phyloP scores from a whole-genome alignment of 2,329 filamentous ascomycete genomes.

The Aspergillus sclerotialis region DNA sequence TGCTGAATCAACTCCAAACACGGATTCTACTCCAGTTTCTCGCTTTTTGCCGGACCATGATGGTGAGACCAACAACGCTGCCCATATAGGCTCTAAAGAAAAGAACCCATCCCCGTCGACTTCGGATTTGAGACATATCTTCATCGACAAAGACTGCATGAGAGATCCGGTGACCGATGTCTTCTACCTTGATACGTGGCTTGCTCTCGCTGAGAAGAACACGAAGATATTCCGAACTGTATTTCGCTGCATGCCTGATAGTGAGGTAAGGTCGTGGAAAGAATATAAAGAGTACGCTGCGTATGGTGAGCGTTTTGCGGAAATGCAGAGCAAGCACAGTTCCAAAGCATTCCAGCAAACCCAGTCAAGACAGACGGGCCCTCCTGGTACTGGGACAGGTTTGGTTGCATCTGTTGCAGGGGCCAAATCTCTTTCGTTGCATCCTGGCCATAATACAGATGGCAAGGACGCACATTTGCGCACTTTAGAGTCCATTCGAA shows the following conservation, averaged over 20 bases:
- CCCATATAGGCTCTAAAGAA: slow-evolving; percentile 46
- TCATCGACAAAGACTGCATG: slow-evolving; percentile 88
- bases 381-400: slow-evolving; percentile 27
- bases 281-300: slow-evolving; percentile 80
- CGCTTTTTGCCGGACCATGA: slow-evolving; percentile 66
- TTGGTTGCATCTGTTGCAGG: slow-evolving; percentile 13
- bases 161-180: slow-evolving; percentile 72
- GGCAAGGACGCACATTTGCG: slow-evolving; percentile 20
- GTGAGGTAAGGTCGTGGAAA: slow-evolving; percentile 84
- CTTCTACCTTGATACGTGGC: slow-evolving; percentile 88
- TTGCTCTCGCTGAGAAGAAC: slow-evolving; percentile 81
- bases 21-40: slow-evolving; percentile 49
- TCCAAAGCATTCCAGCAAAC: slow-evolving; percentile 42
- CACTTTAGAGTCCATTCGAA: slow-evolving; percentile 30
- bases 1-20: slow-evolving; percentile 14
- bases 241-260: slow-evolving; percentile 96
- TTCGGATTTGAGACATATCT: slow-evolving; percentile 64
- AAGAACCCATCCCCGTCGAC: slow-evolving; percentile 38
- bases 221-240: slow-evolving; percentile 90
- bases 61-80: slow-evolving; percentile 76
- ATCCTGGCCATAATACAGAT: slow-evolving; percentile 17
- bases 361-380: slow-evolving; percentile 35
- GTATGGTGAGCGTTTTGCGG: slow-evolving; percentile 71
- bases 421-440: slow-evolving; percentile 18
- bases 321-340: slow-evolving; percentile 51